These are phyloP conservation scores for Cercospora zeae-maydis DNA, from an alignment of 2,329 filamentous ascomycete species.

Conservation along the genomic window DNA sequence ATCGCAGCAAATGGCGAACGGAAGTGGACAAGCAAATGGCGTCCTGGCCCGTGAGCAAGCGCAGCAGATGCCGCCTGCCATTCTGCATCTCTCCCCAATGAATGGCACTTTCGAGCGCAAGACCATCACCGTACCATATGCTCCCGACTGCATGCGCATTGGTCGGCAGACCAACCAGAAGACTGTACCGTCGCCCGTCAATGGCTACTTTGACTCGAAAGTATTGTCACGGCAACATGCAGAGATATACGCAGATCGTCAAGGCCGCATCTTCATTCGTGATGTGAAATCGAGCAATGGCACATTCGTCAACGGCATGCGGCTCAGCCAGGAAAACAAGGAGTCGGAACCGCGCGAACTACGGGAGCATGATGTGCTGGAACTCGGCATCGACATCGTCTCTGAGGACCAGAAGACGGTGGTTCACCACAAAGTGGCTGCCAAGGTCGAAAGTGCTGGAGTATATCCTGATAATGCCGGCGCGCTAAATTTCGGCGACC, in stretches of 20 bases:
- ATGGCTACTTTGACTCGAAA: constrained; percentile 98
- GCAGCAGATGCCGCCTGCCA: constrained; percentile 61
- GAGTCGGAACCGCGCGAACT: constrained; percentile 95
- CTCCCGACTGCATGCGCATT: constrained; percentile 89
- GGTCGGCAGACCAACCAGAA: constrained; percentile 97
- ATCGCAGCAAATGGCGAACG: constrained; percentile 66
- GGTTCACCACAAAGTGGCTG: constrained; percentile 96
- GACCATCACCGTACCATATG: constrained; percentile 88
- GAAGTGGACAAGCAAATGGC: constrained; percentile 58
- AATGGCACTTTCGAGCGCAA: constrained; percentile 98
- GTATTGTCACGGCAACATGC: constrained; percentile 94
- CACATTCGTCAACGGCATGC: constrained; percentile 91
- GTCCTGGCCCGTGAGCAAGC: constrained; percentile 41
- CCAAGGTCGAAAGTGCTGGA: constrained; percentile 92
- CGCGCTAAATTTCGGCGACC: constrained; percentile 84
- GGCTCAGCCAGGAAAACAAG: constrained; percentile 87
- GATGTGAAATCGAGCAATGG: constrained; percentile 99
- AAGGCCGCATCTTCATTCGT: constrained; percentile 80
- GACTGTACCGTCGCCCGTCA: constrained; percentile 82
- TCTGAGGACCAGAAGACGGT: constrained; percentile 98
- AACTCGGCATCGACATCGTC: constrained; percentile 96
- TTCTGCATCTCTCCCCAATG: constrained; percentile 81
- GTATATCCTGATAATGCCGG: constrained; percentile 72
- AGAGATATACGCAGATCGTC: constrained; percentile 83
- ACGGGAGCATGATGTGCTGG: constrained; percentile 84